These are phyloP conservation scores for Clitoria ternatea DNA, from an alignment of 306 rosid genomes.

Conservation along the genomic window DNA sequence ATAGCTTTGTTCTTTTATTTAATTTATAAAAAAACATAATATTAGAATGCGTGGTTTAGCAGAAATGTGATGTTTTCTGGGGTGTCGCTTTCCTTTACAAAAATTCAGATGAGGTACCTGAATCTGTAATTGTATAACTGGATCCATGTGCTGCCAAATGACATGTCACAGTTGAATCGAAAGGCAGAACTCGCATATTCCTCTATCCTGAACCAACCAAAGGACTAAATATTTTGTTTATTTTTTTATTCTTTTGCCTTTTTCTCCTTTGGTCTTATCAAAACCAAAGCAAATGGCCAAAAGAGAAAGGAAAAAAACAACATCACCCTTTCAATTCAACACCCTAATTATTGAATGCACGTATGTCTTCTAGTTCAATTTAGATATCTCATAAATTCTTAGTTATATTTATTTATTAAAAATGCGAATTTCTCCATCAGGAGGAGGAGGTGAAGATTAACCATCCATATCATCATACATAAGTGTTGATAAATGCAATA, in stretches of 20 bases:
- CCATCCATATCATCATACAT: constrained; percentile 1
- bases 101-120: constrained; percentile 2
- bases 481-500: not conserved
- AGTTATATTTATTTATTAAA: not conserved
- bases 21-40: not conserved
- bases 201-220: constrained; percentile 9
- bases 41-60: not conserved
- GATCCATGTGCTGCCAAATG: constrained; percentile 31
- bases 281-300: constrained; percentile 14
- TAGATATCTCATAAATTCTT: not conserved
- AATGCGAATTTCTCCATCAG: not conserved
- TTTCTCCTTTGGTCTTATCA: constrained; percentile 15
- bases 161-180: constrained; percentile 2
- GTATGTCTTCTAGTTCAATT: constrained; percentile 1
- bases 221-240: not conserved
- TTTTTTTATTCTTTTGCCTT: not conserved
- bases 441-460: not conserved
- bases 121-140: constrained; percentile 15
- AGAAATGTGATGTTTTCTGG: constrained; percentile 2
- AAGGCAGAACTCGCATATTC: constrained; percentile 17
- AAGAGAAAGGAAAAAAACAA: constrained; percentile 3
- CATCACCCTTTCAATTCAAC: constrained; percentile 25
- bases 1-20: not conserved
- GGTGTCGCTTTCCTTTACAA: constrained; percentile 14
- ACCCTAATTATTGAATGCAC: constrained; percentile 15